phyloP scores from a whole-genome alignment of 805 yeast genomes.

The Wickerhamiella musiphila region DNA sequence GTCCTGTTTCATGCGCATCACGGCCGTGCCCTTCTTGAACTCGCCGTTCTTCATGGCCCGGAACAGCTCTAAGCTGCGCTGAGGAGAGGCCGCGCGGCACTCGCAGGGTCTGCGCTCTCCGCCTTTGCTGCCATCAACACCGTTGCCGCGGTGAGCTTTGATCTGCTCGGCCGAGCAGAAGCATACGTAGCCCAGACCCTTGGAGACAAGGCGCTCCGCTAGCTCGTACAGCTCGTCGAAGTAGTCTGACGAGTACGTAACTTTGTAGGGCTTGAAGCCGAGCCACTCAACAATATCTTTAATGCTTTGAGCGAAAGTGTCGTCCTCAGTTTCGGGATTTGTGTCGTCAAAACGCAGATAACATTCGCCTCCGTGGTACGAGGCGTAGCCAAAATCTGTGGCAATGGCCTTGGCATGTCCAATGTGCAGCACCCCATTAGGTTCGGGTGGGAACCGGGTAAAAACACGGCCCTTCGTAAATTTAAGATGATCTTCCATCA shows the following conservation, averaged over 20 bases:
- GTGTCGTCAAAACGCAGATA: constrained; percentile 93
- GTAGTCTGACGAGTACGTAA: constrained; percentile 91
- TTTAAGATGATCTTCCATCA: constrained; percentile 62
- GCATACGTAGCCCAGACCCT: constrained; percentile 75
- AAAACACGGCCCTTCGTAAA: constrained; percentile 68
- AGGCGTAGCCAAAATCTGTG: constrained; percentile 96
- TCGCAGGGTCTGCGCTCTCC: constrained; percentile 77
- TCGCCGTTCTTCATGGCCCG: constrained; percentile 83
- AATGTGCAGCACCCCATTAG: constrained; percentile 91
- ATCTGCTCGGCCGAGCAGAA: constrained; percentile 87
- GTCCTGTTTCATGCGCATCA: constrained; percentile 93
- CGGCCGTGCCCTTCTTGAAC: constrained; percentile 81
- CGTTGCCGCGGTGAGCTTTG: constrained; percentile 75
- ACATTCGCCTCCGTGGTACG: constrained; percentile 70
- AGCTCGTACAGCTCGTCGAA: constrained; percentile 75
- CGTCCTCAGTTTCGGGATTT: constrained; percentile 97
- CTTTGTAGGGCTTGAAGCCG: constrained; percentile 85
- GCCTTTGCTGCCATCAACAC: constrained; percentile 83
- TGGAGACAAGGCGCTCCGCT: constrained; percentile 63
- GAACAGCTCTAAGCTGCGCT: constrained; percentile 63
- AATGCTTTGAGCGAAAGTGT: constrained; percentile 70
- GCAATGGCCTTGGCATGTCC: constrained; percentile 97
- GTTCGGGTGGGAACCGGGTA: constrained; percentile 98
- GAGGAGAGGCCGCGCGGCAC: constrained; percentile 53
- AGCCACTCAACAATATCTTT: constrained; percentile 79